Base-by-base conservation (phyloP, 139 green algal species). In the Ettlia oleoabundans region DNA sequence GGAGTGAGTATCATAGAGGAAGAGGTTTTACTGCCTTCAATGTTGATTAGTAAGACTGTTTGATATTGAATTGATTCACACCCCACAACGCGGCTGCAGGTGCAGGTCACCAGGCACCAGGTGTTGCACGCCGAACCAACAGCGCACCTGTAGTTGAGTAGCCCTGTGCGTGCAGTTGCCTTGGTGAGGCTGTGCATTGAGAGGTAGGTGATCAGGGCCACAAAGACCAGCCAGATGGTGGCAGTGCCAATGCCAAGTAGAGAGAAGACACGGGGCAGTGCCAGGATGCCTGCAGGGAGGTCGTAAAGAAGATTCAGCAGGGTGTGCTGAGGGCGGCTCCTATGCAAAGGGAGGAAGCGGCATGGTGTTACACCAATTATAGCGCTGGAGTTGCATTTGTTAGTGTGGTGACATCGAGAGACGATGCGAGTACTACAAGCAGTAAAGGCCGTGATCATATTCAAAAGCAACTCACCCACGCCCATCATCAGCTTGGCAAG, bases 401-500 rank as follows among this genome's bases (percentile, higher is more conserved):
- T n/a, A n/a, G n/a, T n/a, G n/a, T n/a, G n/a, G n/a, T n/a, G n/a
- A n/a, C n/a, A n/a, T n/a, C n/a, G n/a, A n/a, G n/a, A n/a, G n/a
- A n/a, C n/a, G n/a, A n/a, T n/a, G n/a, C n/a, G n/a, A n/a, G n/a
- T n/a, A n/a, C n/a, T n/a, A n/a, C n/a, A n/a, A n/a, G n/a, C n/a
- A n/a, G n/a, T n/a, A n/a, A n/a, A n/a, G n/a, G n/a, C n/a, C n/a
- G n/a, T n/a, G n/a, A n/a, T n/a, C n/a, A n/a, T n/a, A n/a, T n/a
- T n/a, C 24, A 37, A 24, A 40, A 26, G 6, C 47, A 22, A 19
- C 73, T 68, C 51, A 83, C 78, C 78, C 6, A 85, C 70, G 2
- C 81, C 81, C 64, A 86, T 42, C 9, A 86, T 86, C 10, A 74
- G 35, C 65, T 86, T 86, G 41, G 61, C 42, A 28, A 86, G 61